Percentiles rank a stretch among this genome's conserved stretches.
phyloP scores from a whole-genome alignment of 202 grass and related monocot genomes.

The Schoenoplectus triqueter region DNA sequence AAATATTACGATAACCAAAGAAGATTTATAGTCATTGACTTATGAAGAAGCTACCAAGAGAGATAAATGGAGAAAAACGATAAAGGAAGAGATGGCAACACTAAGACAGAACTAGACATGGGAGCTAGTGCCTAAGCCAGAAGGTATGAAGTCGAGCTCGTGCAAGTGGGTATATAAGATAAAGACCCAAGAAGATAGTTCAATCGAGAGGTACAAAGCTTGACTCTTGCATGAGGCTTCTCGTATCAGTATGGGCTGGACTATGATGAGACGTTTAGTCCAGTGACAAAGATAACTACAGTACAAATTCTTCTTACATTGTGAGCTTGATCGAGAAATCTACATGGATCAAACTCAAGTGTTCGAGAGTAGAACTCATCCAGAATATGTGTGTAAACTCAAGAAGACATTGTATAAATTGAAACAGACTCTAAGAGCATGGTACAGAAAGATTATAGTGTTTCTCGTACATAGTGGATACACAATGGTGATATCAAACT shows the following conservation, averaged over 20 bases:
- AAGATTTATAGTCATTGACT: not conserved
- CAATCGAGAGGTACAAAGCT: conserved; percentile 23
- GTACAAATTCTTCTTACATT: not conserved
- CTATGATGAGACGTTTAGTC: not conserved
- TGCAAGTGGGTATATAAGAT: conserved; percentile 34
- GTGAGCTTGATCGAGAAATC: conserved; percentile 18
- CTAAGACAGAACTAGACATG: conserved; percentile 39
- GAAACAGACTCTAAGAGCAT: not conserved
- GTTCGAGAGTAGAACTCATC: not conserved
- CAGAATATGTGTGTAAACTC: not conserved
- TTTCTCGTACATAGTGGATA: not conserved
- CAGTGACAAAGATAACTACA: not conserved
- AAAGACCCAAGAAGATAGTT: conserved; percentile 18
- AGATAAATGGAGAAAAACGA: not conserved
- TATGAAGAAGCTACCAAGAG: conserved; percentile 20
- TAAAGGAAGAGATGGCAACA: conserved; percentile 14
- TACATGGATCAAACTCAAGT: not conserved
- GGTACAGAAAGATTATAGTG: no score
- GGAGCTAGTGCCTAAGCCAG: conserved; percentile 10
- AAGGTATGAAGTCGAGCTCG: conserved; percentile 21
- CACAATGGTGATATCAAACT: not conserved
- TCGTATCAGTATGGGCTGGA: not conserved
- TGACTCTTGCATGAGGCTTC: not conserved
- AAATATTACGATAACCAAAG: not conserved
- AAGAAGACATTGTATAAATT: not conserved